Base-by-base conservation (phyloP, 345 rosid species). In the Salix viminalis region DNA sequence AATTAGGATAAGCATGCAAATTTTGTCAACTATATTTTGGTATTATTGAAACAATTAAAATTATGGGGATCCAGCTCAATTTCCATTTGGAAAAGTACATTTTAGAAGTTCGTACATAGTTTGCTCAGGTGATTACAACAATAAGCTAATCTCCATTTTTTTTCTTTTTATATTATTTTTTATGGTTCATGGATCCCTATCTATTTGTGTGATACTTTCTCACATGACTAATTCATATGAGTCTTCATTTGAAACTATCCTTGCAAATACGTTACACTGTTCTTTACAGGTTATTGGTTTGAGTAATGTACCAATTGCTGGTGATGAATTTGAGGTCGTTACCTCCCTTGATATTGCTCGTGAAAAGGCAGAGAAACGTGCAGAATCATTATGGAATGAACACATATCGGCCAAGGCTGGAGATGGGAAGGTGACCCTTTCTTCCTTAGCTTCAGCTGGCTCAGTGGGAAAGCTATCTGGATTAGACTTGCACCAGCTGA, bases 341-440 rank as follows among this genome's bases (percentile, higher is more conserved):
- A 84, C 79, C 48, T 90, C 94, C 73, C 93, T 96, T 75, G 96
- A 96, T 84, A 75, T 86, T 77, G 99, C 99, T 28, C 96, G 98
- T 74, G 92, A 89, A 84, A 90, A 75, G 86, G 98, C 99, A 61
- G 96, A 93, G 80, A 80, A 87, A 48, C 77, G 94, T 80, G 97
- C 92, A 1, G 86, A 81, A 81, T 72, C 88, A 76, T 82, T 96
- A 83, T 84, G 97, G 65, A 76, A 91, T 79, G 94, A 93, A 72
- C 94, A 92, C 58, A 90, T 93, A 84, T 89, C 92, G 48, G 94
- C 89, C 73, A 93, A 91, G 87, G 98, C 99, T 72, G 98, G 97
- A 81, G 98, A 93, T 83, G 99, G 97, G 64, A 96, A 87, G 88
- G 86, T 93, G 70, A 96, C 98, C 16, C 98, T 96, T 85, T 96